Base-by-base conservation (phyloP, 2,329 filamentous ascomycete genomes). In the Diaporthe ilicicola region DNA sequence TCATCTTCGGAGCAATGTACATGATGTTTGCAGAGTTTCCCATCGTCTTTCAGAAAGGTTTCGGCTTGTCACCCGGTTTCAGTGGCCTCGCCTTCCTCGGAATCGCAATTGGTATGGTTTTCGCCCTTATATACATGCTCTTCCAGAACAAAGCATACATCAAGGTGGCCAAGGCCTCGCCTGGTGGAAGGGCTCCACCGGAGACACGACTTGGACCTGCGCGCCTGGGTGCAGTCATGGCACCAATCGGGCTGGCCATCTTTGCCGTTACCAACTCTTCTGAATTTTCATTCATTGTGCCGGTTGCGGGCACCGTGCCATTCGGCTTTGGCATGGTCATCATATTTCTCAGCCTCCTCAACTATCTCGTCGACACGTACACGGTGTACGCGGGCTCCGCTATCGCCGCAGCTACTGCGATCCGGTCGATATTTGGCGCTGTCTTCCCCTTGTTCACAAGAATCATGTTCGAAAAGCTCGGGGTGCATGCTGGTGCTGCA, bases 311-410 rank as follows among this genome's bases (percentile, higher is more conserved):
- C 12, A 80, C 79, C 0, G 77, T 79, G 12, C 77, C 83, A 42
- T 84, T 85, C 73, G 81, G 79, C 10, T 78, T 77, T 51, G 82
- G 86, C 8, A 78, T 87, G 51, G 88, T 92, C 3, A 79, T 91
- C 34, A 88, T 93, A 51, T 93, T 93, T 82, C 80, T 93, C 22
- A 84, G 84, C 5, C 81, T 90, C 55, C 85, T 90, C 76, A 91
- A 89, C 79, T 93, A 92, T 79, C 85, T 93, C 10, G 88, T 93
- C 73, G 91, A 93, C 76, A 83, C 89, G 4, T 90, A 94, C 79
- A 91, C 91, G 66, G 91, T 95, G 75, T 95, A 91, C 74, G 93
- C 93, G 0, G 93, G 93, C 0, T 93, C 91, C 0, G 92, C 91
- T 0, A 83, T 95, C 15, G 93, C 93, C 1, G 92, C 92, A 56